A percentile compares a stretch with the other conserved stretches of the same genome.
phyloP scores from a whole-genome alignment of 768 basidiomycete species.

The Xerocomellus intermedius region DNA sequence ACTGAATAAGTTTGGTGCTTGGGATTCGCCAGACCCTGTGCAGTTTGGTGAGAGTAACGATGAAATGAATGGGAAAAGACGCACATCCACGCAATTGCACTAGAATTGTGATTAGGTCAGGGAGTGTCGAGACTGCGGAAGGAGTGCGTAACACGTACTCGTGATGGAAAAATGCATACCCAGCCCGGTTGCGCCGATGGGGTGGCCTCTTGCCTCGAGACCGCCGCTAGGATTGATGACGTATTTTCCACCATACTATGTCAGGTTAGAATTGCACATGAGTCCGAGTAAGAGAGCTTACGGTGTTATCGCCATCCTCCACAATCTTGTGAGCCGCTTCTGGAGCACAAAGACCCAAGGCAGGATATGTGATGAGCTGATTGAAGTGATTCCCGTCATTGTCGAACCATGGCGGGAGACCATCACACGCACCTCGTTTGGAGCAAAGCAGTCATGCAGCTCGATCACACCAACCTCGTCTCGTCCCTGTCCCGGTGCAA shows the following conservation, averaged over 20 bases:
- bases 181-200: constrained; percentile 74
- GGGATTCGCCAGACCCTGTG: constrained; percentile 76
- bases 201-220: constrained; percentile 81
- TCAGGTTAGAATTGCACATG: background rate
- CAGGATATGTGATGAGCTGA: constrained; percentile 76
- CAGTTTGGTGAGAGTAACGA: background rate
- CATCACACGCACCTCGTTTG: constrained; percentile 58
- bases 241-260: constrained; percentile 75
- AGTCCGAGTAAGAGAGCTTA: constrained; percentile 30
- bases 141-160: constrained; percentile 43
- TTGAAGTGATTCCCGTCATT: background rate
- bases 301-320: constrained; percentile 66
- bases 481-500: constrained; percentile 55
- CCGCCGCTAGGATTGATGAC: constrained; percentile 85
- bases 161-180: constrained; percentile 84
- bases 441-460: constrained; percentile 80
- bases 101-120: constrained; percentile 24
- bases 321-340: constrained; percentile 71
- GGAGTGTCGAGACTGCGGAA: background rate
- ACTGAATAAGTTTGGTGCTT: constrained; percentile 66
- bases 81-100: constrained; percentile 72
- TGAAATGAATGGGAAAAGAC: background rate
- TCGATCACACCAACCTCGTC: constrained; percentile 80
- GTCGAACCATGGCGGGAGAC: background rate
- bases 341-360: constrained; percentile 62